phyloP scores from a whole-genome alignment of 2,329 filamentous ascomycete species.

The Claviceps pusilla region DNA sequence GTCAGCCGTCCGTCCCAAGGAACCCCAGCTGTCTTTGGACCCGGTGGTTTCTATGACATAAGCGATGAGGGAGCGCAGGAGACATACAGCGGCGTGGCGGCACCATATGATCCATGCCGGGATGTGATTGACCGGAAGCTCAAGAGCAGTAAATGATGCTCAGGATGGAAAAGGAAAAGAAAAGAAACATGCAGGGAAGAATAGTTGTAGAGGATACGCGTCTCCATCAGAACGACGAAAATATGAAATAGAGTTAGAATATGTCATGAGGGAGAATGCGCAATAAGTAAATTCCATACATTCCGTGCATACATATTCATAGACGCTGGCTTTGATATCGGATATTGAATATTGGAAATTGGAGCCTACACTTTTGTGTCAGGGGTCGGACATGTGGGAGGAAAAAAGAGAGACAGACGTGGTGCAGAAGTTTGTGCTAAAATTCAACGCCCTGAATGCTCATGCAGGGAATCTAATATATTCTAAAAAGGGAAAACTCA shows the following conservation, averaged over 20 bases:
- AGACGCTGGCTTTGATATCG: not conserved
- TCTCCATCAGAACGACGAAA: not conserved
- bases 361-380: not conserved
- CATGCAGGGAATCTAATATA: not conserved
- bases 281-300: not conserved
- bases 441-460: not conserved
- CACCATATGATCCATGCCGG: constrained; percentile 38
- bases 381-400: not conserved
- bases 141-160: constrained; percentile 17
- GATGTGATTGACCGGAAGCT: constrained; percentile 31
- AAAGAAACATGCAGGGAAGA: not conserved
- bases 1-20: constrained; percentile 46
- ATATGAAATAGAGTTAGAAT: not conserved
- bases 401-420: not conserved
- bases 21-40: constrained; percentile 28
- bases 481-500: not conserved
- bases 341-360: not conserved
- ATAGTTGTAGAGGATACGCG: too few relatives aligned
- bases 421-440: not conserved
- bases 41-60: constrained; percentile 37
- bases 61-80: constrained; percentile 29
- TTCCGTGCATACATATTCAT: not conserved
- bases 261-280: not conserved
- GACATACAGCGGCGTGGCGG: constrained; percentile 35
- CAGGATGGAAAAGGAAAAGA: not conserved